Conservation (phyloP, 164 flowering plant genomes). For the Macadamia tetraphylla region DNA sequence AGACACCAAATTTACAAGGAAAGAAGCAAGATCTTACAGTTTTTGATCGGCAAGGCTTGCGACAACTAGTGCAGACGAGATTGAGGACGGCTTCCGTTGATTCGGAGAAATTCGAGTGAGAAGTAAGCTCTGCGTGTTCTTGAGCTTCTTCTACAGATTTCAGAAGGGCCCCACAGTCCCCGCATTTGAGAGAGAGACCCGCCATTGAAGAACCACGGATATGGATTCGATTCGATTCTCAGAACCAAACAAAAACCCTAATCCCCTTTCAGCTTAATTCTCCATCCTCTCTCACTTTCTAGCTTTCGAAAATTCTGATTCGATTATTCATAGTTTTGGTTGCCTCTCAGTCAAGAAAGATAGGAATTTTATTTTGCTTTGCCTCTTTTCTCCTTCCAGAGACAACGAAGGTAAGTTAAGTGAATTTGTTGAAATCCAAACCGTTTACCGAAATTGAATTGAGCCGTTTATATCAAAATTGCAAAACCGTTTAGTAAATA, state of each 20-base stretch:
- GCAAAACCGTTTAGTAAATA: too few relatives aligned
- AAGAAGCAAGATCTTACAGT: conserved; percentile 16
- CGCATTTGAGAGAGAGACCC: conserved; percentile 83
- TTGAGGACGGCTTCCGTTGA: conserved; percentile 93
- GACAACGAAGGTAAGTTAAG: too few relatives aligned
- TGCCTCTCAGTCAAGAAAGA: background rate
- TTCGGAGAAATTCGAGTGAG: conserved; percentile 88
- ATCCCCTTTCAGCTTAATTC: background rate
- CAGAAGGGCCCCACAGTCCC: conserved; percentile 80
- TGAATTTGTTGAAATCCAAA: too few relatives aligned
- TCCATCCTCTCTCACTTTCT: background rate
- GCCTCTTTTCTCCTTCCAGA: background rate
- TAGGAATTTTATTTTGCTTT: background rate
- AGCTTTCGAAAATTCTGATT: too few relatives aligned
- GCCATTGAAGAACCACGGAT: conserved; percentile 42
- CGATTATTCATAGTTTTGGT: too few relatives aligned
- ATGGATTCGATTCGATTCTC: conserved; percentile 1
- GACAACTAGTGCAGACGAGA: conserved; percentile 74
- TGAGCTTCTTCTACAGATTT: conserved; percentile 88
- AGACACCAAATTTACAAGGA: background rate
- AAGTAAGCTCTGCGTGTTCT: conserved; percentile 93
- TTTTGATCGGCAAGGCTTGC: conserved; percentile 94
- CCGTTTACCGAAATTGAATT: too few relatives aligned
- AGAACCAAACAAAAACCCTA: background rate
- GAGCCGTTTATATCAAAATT: too few relatives aligned